These are phyloP conservation scores for Fusarium verrucosum DNA, from an alignment of 2,329 filamentous ascomycete genomes.

Conservation along the genomic window DNA sequence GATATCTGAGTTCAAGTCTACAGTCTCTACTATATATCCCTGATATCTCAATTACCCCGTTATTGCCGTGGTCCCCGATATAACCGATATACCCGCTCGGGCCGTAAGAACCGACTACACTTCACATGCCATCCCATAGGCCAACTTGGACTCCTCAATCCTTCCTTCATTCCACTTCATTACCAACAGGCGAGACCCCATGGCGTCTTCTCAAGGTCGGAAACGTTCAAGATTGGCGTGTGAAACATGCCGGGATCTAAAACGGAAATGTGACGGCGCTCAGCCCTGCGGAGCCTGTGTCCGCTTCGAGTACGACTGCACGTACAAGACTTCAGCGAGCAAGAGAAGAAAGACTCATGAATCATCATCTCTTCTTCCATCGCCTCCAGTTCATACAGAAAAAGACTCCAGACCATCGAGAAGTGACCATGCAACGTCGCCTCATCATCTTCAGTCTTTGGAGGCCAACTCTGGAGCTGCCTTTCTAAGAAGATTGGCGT, in stretches of 20 bases:
- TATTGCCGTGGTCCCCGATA: neutral
- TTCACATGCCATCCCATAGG: neutral
- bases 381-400: conserved; percentile 2
- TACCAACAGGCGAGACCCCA: neutral
- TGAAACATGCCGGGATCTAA: conserved; percentile 63
- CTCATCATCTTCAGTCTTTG: conserved; percentile 52
- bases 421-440: conserved; percentile 24
- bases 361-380: neutral
- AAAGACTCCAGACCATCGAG: neutral
- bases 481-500: conserved; percentile 62
- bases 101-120: conserved; percentile 18
- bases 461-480: conserved; percentile 67
- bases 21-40: no score
- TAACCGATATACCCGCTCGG: conserved; percentile 28
- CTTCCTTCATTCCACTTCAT: neutral
- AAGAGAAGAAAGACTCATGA: conserved; percentile 25
- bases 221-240: conserved; percentile 58
- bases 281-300: conserved; percentile 63
- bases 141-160: neutral
- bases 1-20: no score
- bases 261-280: conserved; percentile 64
- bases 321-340: conserved; percentile 50
- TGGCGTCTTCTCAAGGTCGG: conserved; percentile 38
- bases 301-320: conserved; percentile 63
- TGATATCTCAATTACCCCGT: no score